phyloP scores from a whole-genome alignment of 768 basidiomycete species.

The Suillus bovinus region DNA sequence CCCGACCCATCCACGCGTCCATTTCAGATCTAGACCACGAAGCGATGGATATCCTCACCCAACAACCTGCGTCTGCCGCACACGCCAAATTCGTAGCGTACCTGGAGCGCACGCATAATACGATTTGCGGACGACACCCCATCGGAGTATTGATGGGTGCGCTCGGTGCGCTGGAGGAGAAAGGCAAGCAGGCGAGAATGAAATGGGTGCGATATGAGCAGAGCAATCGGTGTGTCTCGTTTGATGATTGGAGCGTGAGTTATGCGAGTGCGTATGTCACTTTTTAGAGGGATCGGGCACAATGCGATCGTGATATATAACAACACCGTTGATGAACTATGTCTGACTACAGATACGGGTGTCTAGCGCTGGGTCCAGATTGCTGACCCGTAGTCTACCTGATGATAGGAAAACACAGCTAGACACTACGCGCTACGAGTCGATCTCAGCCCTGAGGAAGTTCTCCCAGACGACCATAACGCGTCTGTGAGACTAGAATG shows the following conservation, averaged over 20 bases:
- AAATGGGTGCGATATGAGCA: conserved; percentile 95
- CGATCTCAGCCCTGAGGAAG: conserved; percentile 29
- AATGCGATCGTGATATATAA: neutral
- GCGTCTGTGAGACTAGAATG: conserved; percentile 26
- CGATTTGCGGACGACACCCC: conserved; percentile 95
- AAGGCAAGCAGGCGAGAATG: conserved; percentile 38
- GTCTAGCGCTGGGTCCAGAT: neutral
- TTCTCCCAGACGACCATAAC: conserved; percentile 23
- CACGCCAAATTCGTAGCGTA: conserved; percentile 69
- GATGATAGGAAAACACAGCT: neutral
- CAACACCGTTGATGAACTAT: neutral
- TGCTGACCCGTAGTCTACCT: conserved; percentile 2
- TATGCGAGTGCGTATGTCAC: conserved; percentile 90
- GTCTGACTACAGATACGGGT: neutral
- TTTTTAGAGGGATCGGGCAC: conserved; percentile 30
- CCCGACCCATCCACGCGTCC: conserved; percentile 76
- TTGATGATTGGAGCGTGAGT: conserved; percentile 89
- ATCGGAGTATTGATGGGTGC: conserved; percentile 91
- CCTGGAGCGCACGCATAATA: conserved; percentile 79
- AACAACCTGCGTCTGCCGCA: conserved; percentile 55
- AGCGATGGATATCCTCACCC: conserved; percentile 72
- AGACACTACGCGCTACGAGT: conserved; percentile 5
- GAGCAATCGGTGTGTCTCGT: conserved; percentile 69
- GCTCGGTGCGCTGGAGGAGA: conserved; percentile 55
- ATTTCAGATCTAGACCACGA: conserved; percentile 86